phyloP scores from a whole-genome alignment of 2,329 filamentous ascomycete genomes.

The Trichophyton mentagrophytes region DNA sequence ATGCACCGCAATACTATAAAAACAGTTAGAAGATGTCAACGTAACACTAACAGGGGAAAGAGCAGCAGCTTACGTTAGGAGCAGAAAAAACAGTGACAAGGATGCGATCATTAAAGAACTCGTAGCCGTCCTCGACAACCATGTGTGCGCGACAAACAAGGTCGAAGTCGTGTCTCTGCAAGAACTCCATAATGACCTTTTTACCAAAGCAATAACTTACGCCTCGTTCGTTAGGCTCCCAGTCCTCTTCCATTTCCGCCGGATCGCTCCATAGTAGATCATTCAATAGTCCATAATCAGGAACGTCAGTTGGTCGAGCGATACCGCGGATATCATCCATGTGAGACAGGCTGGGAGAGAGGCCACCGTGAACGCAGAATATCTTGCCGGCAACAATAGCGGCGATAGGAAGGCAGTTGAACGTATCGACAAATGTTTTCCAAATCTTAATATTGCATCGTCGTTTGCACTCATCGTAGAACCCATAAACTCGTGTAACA shows the following conservation, averaged over 20 bases:
- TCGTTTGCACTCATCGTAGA: constrained; percentile 96
- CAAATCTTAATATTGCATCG: constrained; percentile 93
- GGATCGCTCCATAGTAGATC: constrained; percentile 96
- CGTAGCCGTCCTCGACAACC: constrained; percentile 98
- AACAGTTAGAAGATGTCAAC: not conserved
- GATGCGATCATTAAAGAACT: constrained; percentile 93
- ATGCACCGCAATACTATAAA: constrained; percentile 83
- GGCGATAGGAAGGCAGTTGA: constrained; percentile 89
- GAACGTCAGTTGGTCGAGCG: constrained; percentile 87
- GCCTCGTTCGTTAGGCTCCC: constrained; percentile 93
- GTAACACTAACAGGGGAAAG: not conserved
- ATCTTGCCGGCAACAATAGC: constrained; percentile 97
- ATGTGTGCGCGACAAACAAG: constrained; percentile 95
- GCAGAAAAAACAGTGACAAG: constrained; percentile 95
- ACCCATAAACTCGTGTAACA: constrained; percentile 88
- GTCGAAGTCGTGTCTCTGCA: constrained; percentile 91
- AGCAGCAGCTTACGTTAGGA: constrained; percentile 67
- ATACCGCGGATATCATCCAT: constrained; percentile 99
- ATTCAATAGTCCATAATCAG: constrained; percentile 89
- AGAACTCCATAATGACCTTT: constrained; percentile 92
- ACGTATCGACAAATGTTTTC: constrained; percentile 96
- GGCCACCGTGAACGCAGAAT: constrained; percentile 89
- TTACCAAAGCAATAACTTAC: constrained; percentile 99
- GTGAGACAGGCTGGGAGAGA: constrained; percentile 81
- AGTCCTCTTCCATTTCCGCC: constrained; percentile 94